Evolutionary conservation across 1,139 yeast genomes (phyloP), one percentile per base, ranked within the genome.

Genomic region (Candida sp.): DNA sequence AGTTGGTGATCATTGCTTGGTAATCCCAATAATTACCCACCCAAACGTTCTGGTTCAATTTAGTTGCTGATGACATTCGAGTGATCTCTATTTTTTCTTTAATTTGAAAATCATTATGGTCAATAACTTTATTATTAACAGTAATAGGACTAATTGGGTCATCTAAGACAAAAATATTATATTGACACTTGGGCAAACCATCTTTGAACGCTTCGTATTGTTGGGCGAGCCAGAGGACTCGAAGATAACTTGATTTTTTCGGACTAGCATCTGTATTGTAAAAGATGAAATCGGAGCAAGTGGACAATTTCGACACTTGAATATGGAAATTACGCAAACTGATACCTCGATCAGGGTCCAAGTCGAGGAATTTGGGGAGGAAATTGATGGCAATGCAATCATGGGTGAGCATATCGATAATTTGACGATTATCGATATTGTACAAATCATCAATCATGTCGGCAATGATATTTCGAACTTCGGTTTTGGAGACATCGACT

Each of bases 11-110:
- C 66, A 67, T 64, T 11, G 64, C 60, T 48, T 72, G 74, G 49
- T 64, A 66, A 51, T 74, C 78, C 77, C 77, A 71, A 1, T 81
- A 69, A 56, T 90, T 91, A 1, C 98, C 98, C 39, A 84, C 73
- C 91, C 91, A 91, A 4, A 90, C 79, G 38, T 78, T 72, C 1
- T 68, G 62, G 12, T 67, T 63, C 3, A 87, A 66, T 15, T 70
- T 73, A 0, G 95, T 78, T 0, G 96, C 95, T 2, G 88, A 73
- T 0, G 97, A 84, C 93, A 91, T 87, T 57, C 80, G 79, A 3
- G 89, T 73, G 48, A 90, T 84, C 61, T 90, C 97, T 8, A 87
- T 71, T 47, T 87, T 81, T 58, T 91, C 98, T 54, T 86, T 82
- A 45, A 82, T 74, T 33, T 78, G 70, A 55, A 84, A 83, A 55